Percentiles rank a stretch among this genome's conserved stretches.
Conservation (phyloP, 805 yeast species). For the Zygosaccharomyces kombuchaensis region DNA sequence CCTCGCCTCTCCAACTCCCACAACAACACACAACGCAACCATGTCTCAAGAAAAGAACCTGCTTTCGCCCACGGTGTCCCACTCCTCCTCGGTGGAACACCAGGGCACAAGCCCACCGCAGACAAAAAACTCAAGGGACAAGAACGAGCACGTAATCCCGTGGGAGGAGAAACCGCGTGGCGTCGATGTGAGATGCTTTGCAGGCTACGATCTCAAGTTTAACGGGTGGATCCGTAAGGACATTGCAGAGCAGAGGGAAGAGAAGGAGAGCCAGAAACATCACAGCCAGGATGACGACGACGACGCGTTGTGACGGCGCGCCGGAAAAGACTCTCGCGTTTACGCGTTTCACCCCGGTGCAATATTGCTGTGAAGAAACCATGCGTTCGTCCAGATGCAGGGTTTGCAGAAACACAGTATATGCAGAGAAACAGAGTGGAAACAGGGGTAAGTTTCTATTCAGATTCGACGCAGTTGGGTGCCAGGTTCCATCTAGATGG, state of each 20-base stretch:
- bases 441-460: neutral
- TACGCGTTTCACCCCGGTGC: neutral
- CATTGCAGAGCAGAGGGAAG: constrained; percentile 7
- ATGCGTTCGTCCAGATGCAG: neutral
- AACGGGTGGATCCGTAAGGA: constrained; percentile 31
- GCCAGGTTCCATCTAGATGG: neutral
- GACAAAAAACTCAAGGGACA: constrained; percentile 7
- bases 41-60: constrained; percentile 4
- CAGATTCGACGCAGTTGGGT: neutral
- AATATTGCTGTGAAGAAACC: neutral
- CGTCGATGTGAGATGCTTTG: constrained; percentile 25
- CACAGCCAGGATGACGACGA: neutral
- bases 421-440: neutral
- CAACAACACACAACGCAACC: neutral
- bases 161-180: constrained; percentile 21
- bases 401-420: neutral
- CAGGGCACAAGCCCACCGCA: constrained; percentile 4
- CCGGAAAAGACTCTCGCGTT: neutral
- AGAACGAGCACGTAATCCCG: constrained; percentile 21
- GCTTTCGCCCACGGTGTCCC: constrained; percentile 9
- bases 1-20: neutral
- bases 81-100: neutral
- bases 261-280: neutral
- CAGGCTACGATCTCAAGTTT: constrained; percentile 26
- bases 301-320: constrained; percentile 1